Evolutionary conservation across 1,139 yeast genomes (phyloP).

Genomic region (Saccharomyces hybrid): DNA sequence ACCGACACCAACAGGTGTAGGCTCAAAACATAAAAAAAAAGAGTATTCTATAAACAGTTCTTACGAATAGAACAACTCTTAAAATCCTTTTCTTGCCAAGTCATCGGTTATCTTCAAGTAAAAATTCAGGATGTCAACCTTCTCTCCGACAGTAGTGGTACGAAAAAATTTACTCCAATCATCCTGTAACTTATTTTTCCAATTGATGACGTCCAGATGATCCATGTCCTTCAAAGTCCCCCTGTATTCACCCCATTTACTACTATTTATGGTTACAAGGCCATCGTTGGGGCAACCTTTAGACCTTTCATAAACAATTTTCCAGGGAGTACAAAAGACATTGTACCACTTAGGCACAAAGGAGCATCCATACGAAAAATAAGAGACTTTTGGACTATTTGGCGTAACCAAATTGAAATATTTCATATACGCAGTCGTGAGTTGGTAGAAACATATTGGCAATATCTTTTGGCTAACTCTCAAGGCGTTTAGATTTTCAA

Average conservation of each 20-base stretch:
- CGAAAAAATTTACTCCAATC: constrained; percentile 19
- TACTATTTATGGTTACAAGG: constrained; percentile 66
- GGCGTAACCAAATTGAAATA: constrained; percentile 45
- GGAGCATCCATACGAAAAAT: constrained; percentile 78
- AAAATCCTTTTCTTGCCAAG: constrained; percentile 58
- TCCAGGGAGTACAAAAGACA: constrained; percentile 57
- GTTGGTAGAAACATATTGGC: constrained; percentile 48
- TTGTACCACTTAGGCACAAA: constrained; percentile 58
- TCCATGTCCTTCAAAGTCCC: constrained; percentile 77
- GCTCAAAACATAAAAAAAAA: neutral
- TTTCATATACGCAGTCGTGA: constrained; percentile 50
- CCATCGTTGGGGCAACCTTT: constrained; percentile 68
- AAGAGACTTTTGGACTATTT: constrained; percentile 56
- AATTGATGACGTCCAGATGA: constrained; percentile 77
- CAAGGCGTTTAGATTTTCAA: constrained; percentile 15
- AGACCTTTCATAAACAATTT: constrained; percentile 39
- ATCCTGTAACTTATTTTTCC: constrained; percentile 55
- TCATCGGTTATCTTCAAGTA: constrained; percentile 68
- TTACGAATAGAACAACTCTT: constrained; percentile 7
- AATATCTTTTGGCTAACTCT: constrained; percentile 16
- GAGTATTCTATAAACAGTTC: neutral
- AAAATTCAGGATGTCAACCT: constrained; percentile 59
- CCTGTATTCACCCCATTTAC: constrained; percentile 76
- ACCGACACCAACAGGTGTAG: neutral
- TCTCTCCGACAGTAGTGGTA: constrained; percentile 4